Percentiles rank a stretch among this genome's conserved stretches.
These are phyloP conservation scores for Saccharomycopsis fermentans DNA, from an alignment of 805 yeast genomes.

Conservation along the genomic window DNA sequence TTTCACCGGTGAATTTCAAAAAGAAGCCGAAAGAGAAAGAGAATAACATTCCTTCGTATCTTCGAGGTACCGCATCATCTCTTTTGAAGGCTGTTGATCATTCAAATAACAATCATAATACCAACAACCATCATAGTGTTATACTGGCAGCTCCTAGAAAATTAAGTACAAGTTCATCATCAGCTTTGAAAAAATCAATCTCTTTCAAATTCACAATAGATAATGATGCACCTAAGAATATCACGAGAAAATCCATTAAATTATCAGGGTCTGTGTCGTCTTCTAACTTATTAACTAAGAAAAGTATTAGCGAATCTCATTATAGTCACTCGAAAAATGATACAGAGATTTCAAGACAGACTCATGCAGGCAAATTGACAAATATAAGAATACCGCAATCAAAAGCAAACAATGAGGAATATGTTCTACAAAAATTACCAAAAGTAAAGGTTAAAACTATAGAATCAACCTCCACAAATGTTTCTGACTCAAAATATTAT, in stretches of 20 bases:
- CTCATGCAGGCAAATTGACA: background rate
- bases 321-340: background rate
- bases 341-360: background rate
- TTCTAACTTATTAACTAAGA: background rate
- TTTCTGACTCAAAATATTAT: background rate
- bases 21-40: conserved; percentile 1
- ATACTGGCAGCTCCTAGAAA: background rate
- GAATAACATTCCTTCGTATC: conserved; percentile 11
- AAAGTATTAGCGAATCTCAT: background rate
- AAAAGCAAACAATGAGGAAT: background rate
- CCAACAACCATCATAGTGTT: background rate
- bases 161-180: background rate
- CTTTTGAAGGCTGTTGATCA: conserved; percentile 8
- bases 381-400: background rate
- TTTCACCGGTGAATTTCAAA: background rate
- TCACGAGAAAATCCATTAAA: background rate
- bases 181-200: background rate
- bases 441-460: background rate
- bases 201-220: background rate
- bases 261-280: background rate
- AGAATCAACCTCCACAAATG: background rate
- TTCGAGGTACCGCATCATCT: conserved; percentile 15
- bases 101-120: background rate
- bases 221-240: background rate
- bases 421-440: background rate